phyloP scores from a whole-genome alignment of 2,329 filamentous ascomycete genomes.

The Lecanicillium sp. region DNA sequence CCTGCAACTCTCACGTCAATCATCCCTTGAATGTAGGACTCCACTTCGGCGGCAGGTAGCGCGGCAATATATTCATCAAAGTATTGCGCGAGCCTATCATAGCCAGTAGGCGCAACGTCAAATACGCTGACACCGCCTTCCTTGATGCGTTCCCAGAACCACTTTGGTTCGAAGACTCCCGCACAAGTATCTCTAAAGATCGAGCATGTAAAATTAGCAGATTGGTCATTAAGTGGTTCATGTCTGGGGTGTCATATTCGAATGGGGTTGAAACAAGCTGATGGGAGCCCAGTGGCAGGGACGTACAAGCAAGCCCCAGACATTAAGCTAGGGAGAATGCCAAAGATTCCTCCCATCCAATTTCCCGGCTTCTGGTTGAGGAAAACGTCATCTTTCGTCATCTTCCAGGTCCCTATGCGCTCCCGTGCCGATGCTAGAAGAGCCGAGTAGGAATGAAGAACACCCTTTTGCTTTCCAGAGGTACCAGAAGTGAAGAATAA shows the following conservation, averaged over 20 bases:
- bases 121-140: slow-evolving; percentile 1
- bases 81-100: background rate
- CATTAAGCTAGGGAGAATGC: background rate
- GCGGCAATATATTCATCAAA: background rate
- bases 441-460: background rate
- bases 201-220: background rate
- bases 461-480: background rate
- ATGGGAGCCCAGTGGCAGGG: background rate
- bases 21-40: background rate
- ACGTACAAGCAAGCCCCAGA: background rate
- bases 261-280: too few relatives aligned
- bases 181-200: background rate
- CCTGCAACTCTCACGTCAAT: background rate
- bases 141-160: background rate
- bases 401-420: background rate
- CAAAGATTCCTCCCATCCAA: background rate
- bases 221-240: background rate
- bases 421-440: background rate
- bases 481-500: background rate
- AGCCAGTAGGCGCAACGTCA: background rate
- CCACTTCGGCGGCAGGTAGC: background rate
- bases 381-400: background rate
- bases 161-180: background rate
- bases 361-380: slow-evolving; percentile 1
- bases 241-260: too few relatives aligned